phyloP scores from a whole-genome alignment of 768 basidiomycete genomes.

The Boletus reticuloceps region DNA sequence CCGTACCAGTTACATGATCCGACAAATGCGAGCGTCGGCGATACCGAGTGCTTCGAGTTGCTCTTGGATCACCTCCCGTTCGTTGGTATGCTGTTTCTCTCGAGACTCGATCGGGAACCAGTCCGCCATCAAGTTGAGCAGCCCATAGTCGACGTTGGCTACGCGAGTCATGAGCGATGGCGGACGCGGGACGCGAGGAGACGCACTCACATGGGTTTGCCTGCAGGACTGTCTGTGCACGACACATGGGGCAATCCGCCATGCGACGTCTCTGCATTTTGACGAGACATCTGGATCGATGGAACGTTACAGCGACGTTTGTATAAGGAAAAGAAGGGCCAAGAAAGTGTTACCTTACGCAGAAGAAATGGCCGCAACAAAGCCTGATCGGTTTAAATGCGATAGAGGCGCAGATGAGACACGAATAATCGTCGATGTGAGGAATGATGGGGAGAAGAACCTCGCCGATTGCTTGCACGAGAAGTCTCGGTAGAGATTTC shows the following conservation, averaged over 20 bases:
- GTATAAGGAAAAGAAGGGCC: neutral
- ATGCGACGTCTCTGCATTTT: constrained; percentile 87
- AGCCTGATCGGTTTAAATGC: constrained; percentile 93
- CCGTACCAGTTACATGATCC: constrained; percentile 35
- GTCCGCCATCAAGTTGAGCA: constrained; percentile 83
- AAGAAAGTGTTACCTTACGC: constrained; percentile 47
- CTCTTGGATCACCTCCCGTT: constrained; percentile 70
- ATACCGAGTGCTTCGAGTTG: constrained; percentile 65
- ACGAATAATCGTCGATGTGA: constrained; percentile 79
- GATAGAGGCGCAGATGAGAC: constrained; percentile 83
- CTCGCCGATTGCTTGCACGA: constrained; percentile 82
- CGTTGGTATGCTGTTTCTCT: constrained; percentile 71
- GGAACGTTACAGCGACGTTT: neutral
- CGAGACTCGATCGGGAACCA: constrained; percentile 89
- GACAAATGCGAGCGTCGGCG: constrained; percentile 31
- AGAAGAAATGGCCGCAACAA: constrained; percentile 75
- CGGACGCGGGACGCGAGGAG: neutral
- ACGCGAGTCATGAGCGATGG: neutral
- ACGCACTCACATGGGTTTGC: constrained; percentile 69
- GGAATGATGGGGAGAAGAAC: constrained; percentile 80
- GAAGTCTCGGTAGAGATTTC: constrained; percentile 53
- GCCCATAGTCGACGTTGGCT: constrained; percentile 79
- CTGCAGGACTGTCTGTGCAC: constrained; percentile 68
- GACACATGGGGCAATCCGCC: constrained; percentile 80
- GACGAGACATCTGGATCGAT: constrained; percentile 56